Conservation (phyloP, 75 land plant genomes). For the Picea sitchensis region DNA sequence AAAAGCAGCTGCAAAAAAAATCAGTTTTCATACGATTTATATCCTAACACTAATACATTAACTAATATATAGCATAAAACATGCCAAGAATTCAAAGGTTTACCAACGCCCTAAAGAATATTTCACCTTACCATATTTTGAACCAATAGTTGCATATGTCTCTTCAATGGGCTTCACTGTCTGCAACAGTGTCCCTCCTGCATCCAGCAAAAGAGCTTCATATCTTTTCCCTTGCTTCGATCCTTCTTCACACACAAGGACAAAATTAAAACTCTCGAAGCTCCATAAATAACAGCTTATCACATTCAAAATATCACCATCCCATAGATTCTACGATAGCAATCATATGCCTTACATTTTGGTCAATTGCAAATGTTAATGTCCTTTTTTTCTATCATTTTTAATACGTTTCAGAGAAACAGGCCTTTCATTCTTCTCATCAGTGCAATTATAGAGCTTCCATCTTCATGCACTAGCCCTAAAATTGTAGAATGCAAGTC, state of each 20-base stretch:
- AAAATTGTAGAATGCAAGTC: too few relatives aligned
- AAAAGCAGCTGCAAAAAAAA: background rate
- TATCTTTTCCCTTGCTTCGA: slow-evolving; percentile 23
- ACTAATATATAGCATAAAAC: background rate
- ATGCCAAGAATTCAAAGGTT: background rate
- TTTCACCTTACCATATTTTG: slow-evolving; percentile 62
- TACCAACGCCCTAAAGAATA: background rate
- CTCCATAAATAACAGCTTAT: too few relatives aligned
- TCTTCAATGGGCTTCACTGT: slow-evolving; percentile 69
- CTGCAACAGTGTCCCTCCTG: slow-evolving; percentile 87
- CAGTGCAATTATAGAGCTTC: too few relatives aligned
- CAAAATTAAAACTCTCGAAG: background rate
- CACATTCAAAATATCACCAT: too few relatives aligned
- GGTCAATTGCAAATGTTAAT: too few relatives aligned
- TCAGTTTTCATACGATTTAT: background rate
- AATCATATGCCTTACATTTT: too few relatives aligned
- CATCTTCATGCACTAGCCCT: too few relatives aligned
- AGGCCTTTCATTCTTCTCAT: too few relatives aligned
- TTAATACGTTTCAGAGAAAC: too few relatives aligned
- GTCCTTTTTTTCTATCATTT: too few relatives aligned
- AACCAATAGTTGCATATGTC: slow-evolving; percentile 71
- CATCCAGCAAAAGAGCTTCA: slow-evolving; percentile 73
- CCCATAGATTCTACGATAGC: too few relatives aligned
- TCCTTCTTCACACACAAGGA: background rate
- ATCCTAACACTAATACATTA: background rate